These are phyloP conservation scores for Eleusine coracana DNA, from an alignment of 176 grass and related monocot species.

Conservation along the genomic window DNA sequence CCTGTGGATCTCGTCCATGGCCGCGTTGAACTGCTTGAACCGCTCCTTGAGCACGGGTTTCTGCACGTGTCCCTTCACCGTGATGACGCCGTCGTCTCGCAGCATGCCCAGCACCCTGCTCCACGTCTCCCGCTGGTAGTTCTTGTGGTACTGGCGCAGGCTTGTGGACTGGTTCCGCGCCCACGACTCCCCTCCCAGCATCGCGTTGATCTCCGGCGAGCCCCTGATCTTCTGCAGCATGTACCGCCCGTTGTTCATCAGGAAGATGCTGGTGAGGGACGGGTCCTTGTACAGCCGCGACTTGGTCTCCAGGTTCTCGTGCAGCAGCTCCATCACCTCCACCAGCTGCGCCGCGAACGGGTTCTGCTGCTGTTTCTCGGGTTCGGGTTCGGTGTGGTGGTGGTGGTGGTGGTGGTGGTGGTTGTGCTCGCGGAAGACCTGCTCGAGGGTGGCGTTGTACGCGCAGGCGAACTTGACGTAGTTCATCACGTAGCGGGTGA, in stretches of 20 bases:
- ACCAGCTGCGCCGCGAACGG: slow-evolving; percentile 75
- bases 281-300: slow-evolving; percentile 82
- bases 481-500: slow-evolving; percentile 98
- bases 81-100: slow-evolving; percentile 73
- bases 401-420: too few relatives aligned
- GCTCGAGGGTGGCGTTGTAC: slow-evolving; percentile 87
- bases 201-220: slow-evolving; percentile 57
- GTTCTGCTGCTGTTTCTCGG: slow-evolving; percentile 17
- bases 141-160: slow-evolving; percentile 91
- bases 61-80: slow-evolving; percentile 66
- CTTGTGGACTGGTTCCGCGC: slow-evolving; percentile 65
- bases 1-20: slow-evolving; percentile 87
- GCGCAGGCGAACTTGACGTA: slow-evolving; percentile 88
- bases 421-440: slow-evolving; percentile 76
- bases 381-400: too few relatives aligned
- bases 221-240: slow-evolving; percentile 89
- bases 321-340: slow-evolving; percentile 79
- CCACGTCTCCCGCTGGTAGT: slow-evolving; percentile 98
- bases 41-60: slow-evolving; percentile 86
- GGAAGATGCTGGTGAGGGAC: slow-evolving; percentile 70
- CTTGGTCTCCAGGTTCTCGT: slow-evolving; percentile 69
- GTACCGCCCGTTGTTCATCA: slow-evolving; percentile 99
- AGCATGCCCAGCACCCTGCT: slow-evolving; percentile 64
- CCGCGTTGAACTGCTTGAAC: slow-evolving; percentile 86
- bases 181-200: slow-evolving; percentile 73